Evolutionary conservation across 2,329 filamentous ascomycete species (phyloP).

Genomic region (Alternaria triticimaculans): DNA sequence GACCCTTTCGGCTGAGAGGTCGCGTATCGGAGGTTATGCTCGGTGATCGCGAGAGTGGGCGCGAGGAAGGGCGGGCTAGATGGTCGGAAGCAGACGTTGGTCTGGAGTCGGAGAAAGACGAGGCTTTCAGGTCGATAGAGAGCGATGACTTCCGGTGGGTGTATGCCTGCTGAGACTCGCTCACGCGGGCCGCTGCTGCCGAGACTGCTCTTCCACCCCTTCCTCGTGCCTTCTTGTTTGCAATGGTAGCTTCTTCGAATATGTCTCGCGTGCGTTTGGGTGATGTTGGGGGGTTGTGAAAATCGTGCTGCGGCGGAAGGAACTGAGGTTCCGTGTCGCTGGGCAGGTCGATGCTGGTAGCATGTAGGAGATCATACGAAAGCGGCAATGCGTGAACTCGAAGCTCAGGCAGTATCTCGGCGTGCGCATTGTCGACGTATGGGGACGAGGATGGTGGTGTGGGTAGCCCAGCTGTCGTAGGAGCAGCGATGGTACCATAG

Average conservation of each 20-base stretch:
- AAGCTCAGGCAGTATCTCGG: constrained; percentile 32
- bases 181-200: constrained; percentile 49
- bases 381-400: constrained; percentile 52
- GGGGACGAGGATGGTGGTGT: constrained; percentile 46
- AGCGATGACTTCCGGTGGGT: constrained; percentile 41
- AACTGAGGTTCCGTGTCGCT: constrained; percentile 40
- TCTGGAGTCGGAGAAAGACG: constrained; percentile 29
- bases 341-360: neutral
- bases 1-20: constrained; percentile 41
- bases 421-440: constrained; percentile 11
- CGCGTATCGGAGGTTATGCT: constrained; percentile 42
- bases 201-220: constrained; percentile 53
- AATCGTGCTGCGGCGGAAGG: constrained; percentile 34
- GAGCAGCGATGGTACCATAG: constrained; percentile 48
- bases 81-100: constrained; percentile 33
- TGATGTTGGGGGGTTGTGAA: constrained; percentile 27
- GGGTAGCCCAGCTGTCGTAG: constrained; percentile 24
- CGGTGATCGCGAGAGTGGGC: constrained; percentile 40
- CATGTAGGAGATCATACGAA: constrained; percentile 50
- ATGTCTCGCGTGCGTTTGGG: constrained; percentile 55
- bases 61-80: constrained; percentile 30
- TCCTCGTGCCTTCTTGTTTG: constrained; percentile 50
- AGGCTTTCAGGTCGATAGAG: constrained; percentile 36
- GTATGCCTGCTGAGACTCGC: constrained; percentile 32
- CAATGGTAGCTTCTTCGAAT: constrained; percentile 57